Evolutionary conservation across 1,139 yeast genomes (phyloP).

Genomic region (Hanseniaspora gamundiae): DNA sequence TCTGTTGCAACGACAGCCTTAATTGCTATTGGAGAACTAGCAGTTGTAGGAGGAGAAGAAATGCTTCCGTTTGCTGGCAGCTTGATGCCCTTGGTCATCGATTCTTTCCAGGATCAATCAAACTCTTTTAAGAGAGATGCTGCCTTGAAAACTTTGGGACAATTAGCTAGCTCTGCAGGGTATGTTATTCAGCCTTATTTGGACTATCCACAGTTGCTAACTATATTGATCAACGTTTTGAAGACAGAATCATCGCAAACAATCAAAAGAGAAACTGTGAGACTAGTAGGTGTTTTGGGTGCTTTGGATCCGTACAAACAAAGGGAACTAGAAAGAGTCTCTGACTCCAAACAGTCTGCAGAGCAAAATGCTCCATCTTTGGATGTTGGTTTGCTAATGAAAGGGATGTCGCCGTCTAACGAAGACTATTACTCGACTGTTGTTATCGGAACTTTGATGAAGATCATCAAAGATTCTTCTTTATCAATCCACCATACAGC

Average conservation of each 20-base stretch:
- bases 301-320: conserved; percentile 95
- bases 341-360: conserved; percentile 46
- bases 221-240: conserved; percentile 67
- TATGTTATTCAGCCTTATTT: conserved; percentile 88
- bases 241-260: conserved; percentile 66
- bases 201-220: conserved; percentile 81
- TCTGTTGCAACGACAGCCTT: conserved; percentile 82
- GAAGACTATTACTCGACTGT: conserved; percentile 96
- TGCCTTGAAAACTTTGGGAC: conserved; percentile 79
- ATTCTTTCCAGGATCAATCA: conserved; percentile 84
- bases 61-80: conserved; percentile 59
- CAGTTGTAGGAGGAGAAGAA: conserved; percentile 83
- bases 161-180: conserved; percentile 80
- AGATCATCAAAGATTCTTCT: conserved; percentile 73
- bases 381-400: conserved; percentile 82
- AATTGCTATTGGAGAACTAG: conserved; percentile 78
- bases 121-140: conserved; percentile 80
- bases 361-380: conserved; percentile 83
- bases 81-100: conserved; percentile 78
- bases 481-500: conserved; percentile 78
- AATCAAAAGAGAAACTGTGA: conserved; percentile 76
- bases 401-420: conserved; percentile 85
- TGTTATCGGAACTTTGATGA: conserved; percentile 75
- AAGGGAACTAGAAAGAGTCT: conserved; percentile 72
- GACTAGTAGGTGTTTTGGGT: conserved; percentile 83